Evolutionary conservation across 768 basidiomycete genomes (phyloP).

Genomic region (Trametes cubensis): DNA sequence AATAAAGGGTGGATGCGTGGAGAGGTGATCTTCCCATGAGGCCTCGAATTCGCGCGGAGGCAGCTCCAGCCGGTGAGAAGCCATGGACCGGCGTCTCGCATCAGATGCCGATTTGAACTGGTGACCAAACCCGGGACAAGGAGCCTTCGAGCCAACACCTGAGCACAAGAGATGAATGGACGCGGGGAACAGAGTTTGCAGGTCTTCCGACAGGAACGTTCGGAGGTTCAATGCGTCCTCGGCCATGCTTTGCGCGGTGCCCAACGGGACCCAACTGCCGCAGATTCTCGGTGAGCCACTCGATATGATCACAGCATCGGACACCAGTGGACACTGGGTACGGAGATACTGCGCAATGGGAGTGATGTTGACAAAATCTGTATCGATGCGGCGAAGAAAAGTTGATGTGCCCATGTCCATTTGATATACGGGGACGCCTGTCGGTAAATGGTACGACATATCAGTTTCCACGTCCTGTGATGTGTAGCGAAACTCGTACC

Average conservation of each 20-base stretch:
- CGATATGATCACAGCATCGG: slow-evolving; percentile 51
- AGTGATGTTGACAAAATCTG: slow-evolving; percentile 76
- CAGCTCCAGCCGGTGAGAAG: slow-evolving; percentile 29
- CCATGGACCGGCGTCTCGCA: slow-evolving; percentile 37
- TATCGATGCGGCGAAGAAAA: slow-evolving; percentile 74
- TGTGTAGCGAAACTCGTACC: slow-evolving; percentile 44
- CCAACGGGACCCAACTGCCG: slow-evolving; percentile 74
- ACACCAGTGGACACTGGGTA: slow-evolving; percentile 42
- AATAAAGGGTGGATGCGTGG: slow-evolving; percentile 30
- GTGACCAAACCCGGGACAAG: slow-evolving; percentile 51
- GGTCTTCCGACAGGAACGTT: slow-evolving; percentile 62
- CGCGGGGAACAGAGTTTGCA: slow-evolving; percentile 64
- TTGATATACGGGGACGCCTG: slow-evolving; percentile 78
- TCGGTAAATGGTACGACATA: neutral
- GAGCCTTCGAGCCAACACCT: slow-evolving; percentile 34
- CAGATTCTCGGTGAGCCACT: slow-evolving; percentile 55
- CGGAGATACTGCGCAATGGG: slow-evolving; percentile 53
- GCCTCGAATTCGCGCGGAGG: slow-evolving; percentile 26
- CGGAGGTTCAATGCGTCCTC: slow-evolving; percentile 52
- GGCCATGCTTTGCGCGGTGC: slow-evolving; percentile 54
- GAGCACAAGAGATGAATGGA: slow-evolving; percentile 59
- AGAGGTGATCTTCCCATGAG: slow-evolving; percentile 34
- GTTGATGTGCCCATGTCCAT: slow-evolving; percentile 57
- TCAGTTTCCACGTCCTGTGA: slow-evolving; percentile 26
- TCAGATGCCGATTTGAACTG: slow-evolving; percentile 58